phyloP scores from a whole-genome alignment of 768 basidiomycete species.

The Kwoniella botswanensis region DNA sequence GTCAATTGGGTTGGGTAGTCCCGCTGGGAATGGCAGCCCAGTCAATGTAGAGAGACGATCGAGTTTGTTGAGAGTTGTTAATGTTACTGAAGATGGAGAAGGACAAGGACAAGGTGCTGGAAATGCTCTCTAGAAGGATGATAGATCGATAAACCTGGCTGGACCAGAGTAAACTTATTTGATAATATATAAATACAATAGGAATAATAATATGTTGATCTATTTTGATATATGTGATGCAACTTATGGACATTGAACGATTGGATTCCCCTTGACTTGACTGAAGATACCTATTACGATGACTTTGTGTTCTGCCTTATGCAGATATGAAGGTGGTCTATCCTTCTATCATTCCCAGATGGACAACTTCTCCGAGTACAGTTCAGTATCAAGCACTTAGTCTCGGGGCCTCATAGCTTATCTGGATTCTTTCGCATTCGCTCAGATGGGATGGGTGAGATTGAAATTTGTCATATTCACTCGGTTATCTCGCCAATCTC shows the following conservation, averaged over 20 bases:
- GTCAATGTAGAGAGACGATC: conserved; percentile 24
- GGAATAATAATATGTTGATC: no score
- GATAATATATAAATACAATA: no score
- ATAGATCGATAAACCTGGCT: neutral
- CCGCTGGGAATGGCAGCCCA: neutral
- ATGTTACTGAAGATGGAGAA: conserved; percentile 31
- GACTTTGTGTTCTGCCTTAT: no score
- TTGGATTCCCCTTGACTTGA: neutral
- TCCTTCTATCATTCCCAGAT: no score
- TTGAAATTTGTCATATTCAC: neutral
- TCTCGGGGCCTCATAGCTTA: no score
- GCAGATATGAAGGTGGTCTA: no score
- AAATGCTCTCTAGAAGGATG: neutral
- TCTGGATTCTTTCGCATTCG: no score
- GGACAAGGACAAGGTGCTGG: neutral
- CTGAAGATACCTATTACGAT: no score
- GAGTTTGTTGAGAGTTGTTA: conserved; percentile 39
- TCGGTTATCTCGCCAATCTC: neutral
- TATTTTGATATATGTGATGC: neutral
- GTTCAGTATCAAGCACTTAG: no score
- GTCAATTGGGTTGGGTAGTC: neutral
- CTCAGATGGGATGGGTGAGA: neutral
- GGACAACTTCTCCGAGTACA: no score
- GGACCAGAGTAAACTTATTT: neutral
- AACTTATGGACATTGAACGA: neutral